Percentiles rank a stretch among this genome's conserved stretches.
Evolutionary conservation across 176 grass and related monocot species (phyloP).

Genomic region (Puya raimondii): DNA sequence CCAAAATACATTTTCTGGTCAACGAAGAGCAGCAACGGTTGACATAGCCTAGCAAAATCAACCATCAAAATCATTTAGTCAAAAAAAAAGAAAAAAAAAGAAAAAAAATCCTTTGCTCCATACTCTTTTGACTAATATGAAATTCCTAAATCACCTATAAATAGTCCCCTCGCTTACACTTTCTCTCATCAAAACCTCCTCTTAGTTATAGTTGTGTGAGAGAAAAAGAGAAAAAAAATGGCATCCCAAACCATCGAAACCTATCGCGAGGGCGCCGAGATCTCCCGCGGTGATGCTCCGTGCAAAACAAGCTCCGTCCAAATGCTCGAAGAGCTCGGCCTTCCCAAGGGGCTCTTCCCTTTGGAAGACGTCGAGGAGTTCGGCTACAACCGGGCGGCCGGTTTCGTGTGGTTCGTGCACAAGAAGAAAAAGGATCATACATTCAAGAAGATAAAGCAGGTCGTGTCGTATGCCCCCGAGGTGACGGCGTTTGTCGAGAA

Average conservation of each 20-base stretch:
- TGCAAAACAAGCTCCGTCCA: conserved; percentile 6
- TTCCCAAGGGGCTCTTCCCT: conserved; percentile 10
- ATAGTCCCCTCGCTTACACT: too few species aligned
- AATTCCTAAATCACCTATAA: too few species aligned
- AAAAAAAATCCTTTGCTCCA: too few species aligned
- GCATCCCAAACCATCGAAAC: conserved; percentile 5
- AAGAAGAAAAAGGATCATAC: conserved; percentile 22
- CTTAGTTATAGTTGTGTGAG: too few species aligned
- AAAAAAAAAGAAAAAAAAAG: too few species aligned
- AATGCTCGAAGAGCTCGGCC: conserved; percentile 7
- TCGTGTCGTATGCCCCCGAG: not conserved
- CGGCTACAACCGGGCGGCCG: not conserved
- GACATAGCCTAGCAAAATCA: too few species aligned
- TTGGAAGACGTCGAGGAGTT: conserved; percentile 5
- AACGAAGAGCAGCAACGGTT: too few species aligned
- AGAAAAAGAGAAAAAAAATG: not conserved
- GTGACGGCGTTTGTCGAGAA: not conserved
- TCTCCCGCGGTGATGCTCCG: not conserved
- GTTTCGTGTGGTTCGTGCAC: not conserved
- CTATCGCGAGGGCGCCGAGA: not conserved
- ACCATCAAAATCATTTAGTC: too few species aligned
- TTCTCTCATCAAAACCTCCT: too few species aligned
- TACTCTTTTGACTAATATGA: too few species aligned
- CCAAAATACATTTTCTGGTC: too few species aligned
- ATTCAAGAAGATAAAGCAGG: conserved; percentile 26